These are phyloP conservation scores for Prosopis cineraria DNA, from an alignment of 306 rosid species.

Conservation along the genomic window DNA sequence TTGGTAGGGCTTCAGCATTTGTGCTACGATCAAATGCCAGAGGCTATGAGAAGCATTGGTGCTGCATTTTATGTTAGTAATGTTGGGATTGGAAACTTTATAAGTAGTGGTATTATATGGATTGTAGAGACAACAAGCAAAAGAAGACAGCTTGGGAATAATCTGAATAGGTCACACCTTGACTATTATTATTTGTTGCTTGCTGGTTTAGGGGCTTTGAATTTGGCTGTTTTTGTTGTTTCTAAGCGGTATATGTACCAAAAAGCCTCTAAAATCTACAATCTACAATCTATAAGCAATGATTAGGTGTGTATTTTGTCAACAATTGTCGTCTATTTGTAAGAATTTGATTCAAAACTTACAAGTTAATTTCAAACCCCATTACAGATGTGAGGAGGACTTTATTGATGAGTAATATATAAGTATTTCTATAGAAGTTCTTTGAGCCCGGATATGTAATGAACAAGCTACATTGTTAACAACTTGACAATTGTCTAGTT, in stretches of 20 bases:
- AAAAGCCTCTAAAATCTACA: too few species aligned
- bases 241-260: slow-evolving; percentile 37
- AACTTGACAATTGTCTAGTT: too few species aligned
- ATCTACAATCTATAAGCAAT: too few species aligned
- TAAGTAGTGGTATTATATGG: not conserved
- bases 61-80: not conserved
- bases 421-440: too few species aligned
- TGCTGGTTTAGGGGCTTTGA: slow-evolving; percentile 41
- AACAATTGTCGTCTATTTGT: too few species aligned
- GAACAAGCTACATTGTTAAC: too few species aligned
- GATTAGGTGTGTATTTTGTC: too few species aligned
- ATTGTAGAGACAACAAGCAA: slow-evolving; percentile 27
- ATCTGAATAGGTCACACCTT: slow-evolving; percentile 45
- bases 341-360: too few species aligned
- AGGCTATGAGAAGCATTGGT: not conserved
- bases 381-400: too few species aligned
- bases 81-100: not conserved
- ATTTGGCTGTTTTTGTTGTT: slow-evolving; percentile 37
- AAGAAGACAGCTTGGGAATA: slow-evolving; percentile 35
- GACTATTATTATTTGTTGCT: slow-evolving; percentile 47
- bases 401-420: too few species aligned
- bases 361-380: too few species aligned
- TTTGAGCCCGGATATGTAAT: too few species aligned
- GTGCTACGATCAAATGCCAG: slow-evolving; percentile 45
- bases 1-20: slow-evolving; percentile 42